Percentiles rank a stretch among this genome's conserved stretches.
These are phyloP conservation scores for Picocystis sp. DNA, from an alignment of 163 green algal genomes.

Conservation along the genomic window DNA sequence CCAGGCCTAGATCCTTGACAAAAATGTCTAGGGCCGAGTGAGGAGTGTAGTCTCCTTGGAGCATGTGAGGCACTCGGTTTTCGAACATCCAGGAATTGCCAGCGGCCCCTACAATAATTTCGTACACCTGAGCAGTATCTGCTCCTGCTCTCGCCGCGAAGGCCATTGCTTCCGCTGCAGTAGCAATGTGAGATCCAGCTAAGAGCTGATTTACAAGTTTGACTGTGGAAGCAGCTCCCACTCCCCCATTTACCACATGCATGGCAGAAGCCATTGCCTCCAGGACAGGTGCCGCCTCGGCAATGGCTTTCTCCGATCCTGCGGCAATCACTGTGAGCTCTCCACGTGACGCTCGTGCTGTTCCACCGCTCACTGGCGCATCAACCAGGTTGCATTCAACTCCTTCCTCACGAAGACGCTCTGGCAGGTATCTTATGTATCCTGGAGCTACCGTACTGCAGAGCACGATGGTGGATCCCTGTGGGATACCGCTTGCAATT, in stretches of 20 bases:
- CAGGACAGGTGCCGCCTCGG: constrained; percentile 7
- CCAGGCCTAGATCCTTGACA: constrained; percentile 23
- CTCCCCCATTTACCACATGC: constrained; percentile 14
- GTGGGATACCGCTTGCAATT: not conserved
- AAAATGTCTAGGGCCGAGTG: constrained; percentile 17
- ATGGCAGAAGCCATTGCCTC: constrained; percentile 26
- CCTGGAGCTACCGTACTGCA: constrained; percentile 13
- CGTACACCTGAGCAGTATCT: constrained; percentile 13
- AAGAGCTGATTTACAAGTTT: constrained; percentile 28
- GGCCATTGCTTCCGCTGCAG: constrained; percentile 20
- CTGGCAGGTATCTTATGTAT: constrained; percentile 8
- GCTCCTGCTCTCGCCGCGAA: constrained; percentile 17
- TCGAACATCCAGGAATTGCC: constrained; percentile 24
- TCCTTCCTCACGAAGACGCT: not conserved
- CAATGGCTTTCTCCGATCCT: constrained; percentile 15
- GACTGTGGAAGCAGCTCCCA: constrained; percentile 15
- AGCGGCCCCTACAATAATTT: constrained; percentile 16
- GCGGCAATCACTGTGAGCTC: constrained; percentile 21
- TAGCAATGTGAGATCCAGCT: constrained; percentile 19
- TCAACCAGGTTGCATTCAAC: constrained; percentile 10
- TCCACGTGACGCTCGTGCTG: constrained; percentile 8
- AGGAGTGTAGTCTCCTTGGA: constrained; percentile 15
- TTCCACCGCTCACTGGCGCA: constrained; percentile 17
- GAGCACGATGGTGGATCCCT: constrained; percentile 12
- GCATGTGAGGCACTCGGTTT: constrained; percentile 21